Conservation (phyloP, 2,329 filamentous ascomycete species). For the Calcarisporium arbuscula region DNA sequence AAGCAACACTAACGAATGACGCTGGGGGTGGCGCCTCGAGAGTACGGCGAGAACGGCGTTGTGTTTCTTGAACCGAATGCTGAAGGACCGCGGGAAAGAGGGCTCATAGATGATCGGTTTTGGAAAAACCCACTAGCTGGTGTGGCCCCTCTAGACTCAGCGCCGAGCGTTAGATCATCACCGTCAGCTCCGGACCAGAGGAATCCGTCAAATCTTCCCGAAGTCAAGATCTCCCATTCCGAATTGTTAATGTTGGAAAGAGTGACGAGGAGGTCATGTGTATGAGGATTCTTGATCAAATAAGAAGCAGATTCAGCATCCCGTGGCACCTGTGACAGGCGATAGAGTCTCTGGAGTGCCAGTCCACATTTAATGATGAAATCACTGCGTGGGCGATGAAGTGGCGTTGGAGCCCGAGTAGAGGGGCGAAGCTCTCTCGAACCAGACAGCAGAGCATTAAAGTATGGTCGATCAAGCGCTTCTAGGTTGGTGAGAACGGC, state of each 20-base stretch:
- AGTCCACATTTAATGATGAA: conserved; percentile 69
- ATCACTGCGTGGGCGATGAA: conserved; percentile 59
- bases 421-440: conserved; percentile 49
- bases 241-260: conserved; percentile 80
- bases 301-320: conserved; percentile 84
- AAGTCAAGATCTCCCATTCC: conserved; percentile 96
- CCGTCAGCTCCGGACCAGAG: conserved; percentile 83
- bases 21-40: conserved; percentile 51
- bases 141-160: conserved; percentile 49
- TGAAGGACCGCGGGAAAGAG: conserved; percentile 33
- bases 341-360: conserved; percentile 80
- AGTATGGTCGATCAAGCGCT: conserved; percentile 67
- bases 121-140: conserved; percentile 43
- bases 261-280: conserved; percentile 83
- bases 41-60: conserved; percentile 45
- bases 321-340: conserved; percentile 64
- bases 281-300: conserved; percentile 71
- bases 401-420: conserved; percentile 62
- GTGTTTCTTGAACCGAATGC: conserved; percentile 38
- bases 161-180: conserved; percentile 37
- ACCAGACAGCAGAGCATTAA: conserved; percentile 70
- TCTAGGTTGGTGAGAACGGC: conserved; percentile 86
- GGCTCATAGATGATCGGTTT: conserved; percentile 28
- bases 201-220: conserved; percentile 92
- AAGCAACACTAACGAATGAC: conserved; percentile 53